phyloP scores from a whole-genome alignment of 106 monocot genomes.

The Triglochin maritima region DNA sequence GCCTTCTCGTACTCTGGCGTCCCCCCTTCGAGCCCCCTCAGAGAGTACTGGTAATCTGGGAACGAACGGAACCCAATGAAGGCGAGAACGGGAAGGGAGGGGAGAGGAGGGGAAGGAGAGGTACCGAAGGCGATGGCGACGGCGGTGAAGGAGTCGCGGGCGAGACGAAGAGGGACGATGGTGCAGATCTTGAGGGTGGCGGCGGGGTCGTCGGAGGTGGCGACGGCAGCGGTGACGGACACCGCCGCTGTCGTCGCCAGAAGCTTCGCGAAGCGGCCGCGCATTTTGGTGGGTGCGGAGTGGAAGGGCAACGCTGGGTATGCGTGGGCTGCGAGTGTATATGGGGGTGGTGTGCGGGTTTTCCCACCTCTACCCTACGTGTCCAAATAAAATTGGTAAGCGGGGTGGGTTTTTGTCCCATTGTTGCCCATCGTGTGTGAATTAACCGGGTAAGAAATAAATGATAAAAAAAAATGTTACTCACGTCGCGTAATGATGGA shows the following conservation, averaged over 20 bases:
- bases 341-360: too few species aligned
- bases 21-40: slow-evolving; percentile 54
- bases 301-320: too few species aligned
- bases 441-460: too few species aligned
- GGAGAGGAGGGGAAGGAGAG: not conserved
- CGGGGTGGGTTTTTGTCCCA: too few species aligned
- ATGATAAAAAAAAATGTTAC: too few species aligned
- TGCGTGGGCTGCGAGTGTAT: too few species aligned
- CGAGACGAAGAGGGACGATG: slow-evolving; percentile 54
- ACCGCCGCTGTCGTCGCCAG: slow-evolving; percentile 13
- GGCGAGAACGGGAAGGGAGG: not conserved
- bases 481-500: too few species aligned
- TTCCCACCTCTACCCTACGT: too few species aligned
- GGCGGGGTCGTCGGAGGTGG: slow-evolving; percentile 43
- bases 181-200: slow-evolving; percentile 59
- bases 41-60: slow-evolving; percentile 69
- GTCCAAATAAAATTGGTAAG: too few species aligned
- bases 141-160: slow-evolving; percentile 65
- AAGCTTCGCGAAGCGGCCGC: slow-evolving; percentile 24
- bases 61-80: not conserved
- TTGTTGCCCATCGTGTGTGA: too few species aligned
- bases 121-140: slow-evolving; percentile 62
- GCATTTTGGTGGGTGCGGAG: too few species aligned
- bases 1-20: slow-evolving; percentile 44
- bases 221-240: slow-evolving; percentile 21